Evolutionary conservation across 768 basidiomycete genomes (phyloP).

Genomic region (Termitomyces sp.): DNA sequence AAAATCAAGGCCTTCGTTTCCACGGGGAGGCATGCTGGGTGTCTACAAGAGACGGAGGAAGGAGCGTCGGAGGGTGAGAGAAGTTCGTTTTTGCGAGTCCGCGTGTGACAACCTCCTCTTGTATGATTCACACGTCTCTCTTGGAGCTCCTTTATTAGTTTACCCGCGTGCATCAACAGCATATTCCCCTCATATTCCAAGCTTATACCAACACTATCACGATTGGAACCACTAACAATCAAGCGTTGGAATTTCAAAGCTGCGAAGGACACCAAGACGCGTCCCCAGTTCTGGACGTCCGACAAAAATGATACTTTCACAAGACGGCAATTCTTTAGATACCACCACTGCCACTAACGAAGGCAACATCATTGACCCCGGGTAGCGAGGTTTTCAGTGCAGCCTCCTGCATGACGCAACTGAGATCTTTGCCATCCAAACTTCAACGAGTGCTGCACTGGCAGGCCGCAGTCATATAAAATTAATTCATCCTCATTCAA

Average conservation of each 20-base stretch:
- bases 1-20: constrained; percentile 74
- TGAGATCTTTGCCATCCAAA: not conserved
- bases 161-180: not conserved
- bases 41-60: constrained; percentile 8
- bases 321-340: not conserved
- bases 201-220: not conserved
- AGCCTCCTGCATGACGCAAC: not conserved
- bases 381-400: not conserved
- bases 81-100: constrained; percentile 4
- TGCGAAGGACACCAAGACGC: no score
- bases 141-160: not conserved
- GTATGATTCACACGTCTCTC: constrained; percentile 1
- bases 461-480: not conserved
- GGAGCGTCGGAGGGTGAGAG: constrained; percentile 3
- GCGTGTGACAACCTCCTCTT: constrained; percentile 10
- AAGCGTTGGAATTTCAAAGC: not conserved
- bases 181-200: constrained; percentile 1
- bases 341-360: not conserved
- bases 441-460: not conserved
- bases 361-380: not conserved
- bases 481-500: not conserved
- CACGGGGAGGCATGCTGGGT: constrained; percentile 51
- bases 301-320: not conserved
- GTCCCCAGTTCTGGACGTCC: not conserved
- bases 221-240: not conserved